Conservation (phyloP, 345 rosid genomes). For the Eucalyptus erythrocorys region DNA sequence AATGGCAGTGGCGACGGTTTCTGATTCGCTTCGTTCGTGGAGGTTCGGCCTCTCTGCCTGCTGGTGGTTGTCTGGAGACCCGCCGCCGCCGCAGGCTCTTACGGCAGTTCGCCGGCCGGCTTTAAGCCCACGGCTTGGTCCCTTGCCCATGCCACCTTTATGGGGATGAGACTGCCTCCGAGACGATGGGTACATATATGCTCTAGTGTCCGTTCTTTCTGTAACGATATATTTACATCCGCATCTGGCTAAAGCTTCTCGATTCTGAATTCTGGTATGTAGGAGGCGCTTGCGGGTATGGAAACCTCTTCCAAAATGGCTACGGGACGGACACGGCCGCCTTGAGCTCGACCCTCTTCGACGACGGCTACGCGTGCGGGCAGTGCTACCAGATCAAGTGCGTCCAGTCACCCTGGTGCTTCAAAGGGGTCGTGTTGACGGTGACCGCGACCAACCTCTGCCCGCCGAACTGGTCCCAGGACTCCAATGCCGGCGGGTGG, state of each 20-base stretch:
- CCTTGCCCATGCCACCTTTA: slow-evolving; percentile 61
- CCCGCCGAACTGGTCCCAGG: slow-evolving; percentile 65
- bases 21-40: slow-evolving; percentile 10
- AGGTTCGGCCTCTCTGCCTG: slow-evolving; percentile 15
- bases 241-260: background rate
- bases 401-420: slow-evolving; percentile 39
- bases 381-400: slow-evolving; percentile 66
- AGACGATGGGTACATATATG: slow-evolving; percentile 40
- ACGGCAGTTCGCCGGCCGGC: background rate
- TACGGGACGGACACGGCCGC: slow-evolving; percentile 67
- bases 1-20: slow-evolving; percentile 2
- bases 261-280: background rate
- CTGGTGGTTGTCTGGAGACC: slow-evolving; percentile 4
- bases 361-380: slow-evolving; percentile 72
- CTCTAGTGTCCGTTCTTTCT: background rate
- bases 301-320: slow-evolving; percentile 48
- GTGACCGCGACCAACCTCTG: slow-evolving; percentile 79
- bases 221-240: background rate
- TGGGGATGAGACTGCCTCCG: slow-evolving; percentile 55
- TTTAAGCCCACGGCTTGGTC: slow-evolving; percentile 44
- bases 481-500: slow-evolving; percentile 77
- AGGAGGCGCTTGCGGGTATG: slow-evolving; percentile 95
- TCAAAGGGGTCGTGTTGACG: slow-evolving; percentile 16
- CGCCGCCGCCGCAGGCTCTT: background rate
- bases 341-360: slow-evolving; percentile 55